These are phyloP conservation scores for Neopestalotiopsis rosae DNA, from an alignment of 2,329 filamentous ascomycete genomes.

Conservation along the genomic window DNA sequence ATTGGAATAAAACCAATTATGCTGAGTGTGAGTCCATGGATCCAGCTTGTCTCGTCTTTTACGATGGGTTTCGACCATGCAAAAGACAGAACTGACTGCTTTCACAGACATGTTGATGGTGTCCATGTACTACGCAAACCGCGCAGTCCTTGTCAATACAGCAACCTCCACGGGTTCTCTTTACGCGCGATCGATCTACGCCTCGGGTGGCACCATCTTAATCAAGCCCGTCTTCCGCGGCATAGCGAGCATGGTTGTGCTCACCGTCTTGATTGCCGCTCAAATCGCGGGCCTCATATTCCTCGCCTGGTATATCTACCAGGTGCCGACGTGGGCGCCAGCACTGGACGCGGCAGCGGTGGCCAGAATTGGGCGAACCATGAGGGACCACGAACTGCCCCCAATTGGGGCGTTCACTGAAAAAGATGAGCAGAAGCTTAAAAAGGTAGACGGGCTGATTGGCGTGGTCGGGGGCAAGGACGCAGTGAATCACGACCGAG, in stretches of 20 bases:
- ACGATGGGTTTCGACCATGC: background rate
- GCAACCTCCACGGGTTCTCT: background rate
- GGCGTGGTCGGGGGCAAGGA: constrained; percentile 3
- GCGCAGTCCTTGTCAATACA: constrained; percentile 21
- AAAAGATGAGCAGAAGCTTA: constrained; percentile 18
- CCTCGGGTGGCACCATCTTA: constrained; percentile 20
- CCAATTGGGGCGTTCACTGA: constrained; percentile 19
- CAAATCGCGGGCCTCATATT: constrained; percentile 17
- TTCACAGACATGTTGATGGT: constrained; percentile 21
- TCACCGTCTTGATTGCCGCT: constrained; percentile 20
- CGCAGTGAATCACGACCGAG: background rate
- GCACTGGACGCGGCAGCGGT: constrained; percentile 20
- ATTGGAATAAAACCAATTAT: constrained; percentile 17
- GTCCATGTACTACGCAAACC: constrained; percentile 25
- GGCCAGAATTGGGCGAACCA: constrained; percentile 20
- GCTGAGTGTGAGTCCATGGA: constrained; percentile 19
- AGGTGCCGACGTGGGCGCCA: constrained; percentile 22
- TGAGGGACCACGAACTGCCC: constrained; percentile 21
- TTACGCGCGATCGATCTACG: constrained; percentile 19
- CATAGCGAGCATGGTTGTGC: constrained; percentile 18
- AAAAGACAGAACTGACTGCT: background rate
- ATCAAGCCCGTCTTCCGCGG: constrained; percentile 17
- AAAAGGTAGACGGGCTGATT: constrained; percentile 17
- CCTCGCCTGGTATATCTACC: constrained; percentile 20
- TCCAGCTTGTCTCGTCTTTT: background rate